phyloP scores from a whole-genome alignment of 2,329 filamentous ascomycete species.

The Endoconidiophora laricicola region DNA sequence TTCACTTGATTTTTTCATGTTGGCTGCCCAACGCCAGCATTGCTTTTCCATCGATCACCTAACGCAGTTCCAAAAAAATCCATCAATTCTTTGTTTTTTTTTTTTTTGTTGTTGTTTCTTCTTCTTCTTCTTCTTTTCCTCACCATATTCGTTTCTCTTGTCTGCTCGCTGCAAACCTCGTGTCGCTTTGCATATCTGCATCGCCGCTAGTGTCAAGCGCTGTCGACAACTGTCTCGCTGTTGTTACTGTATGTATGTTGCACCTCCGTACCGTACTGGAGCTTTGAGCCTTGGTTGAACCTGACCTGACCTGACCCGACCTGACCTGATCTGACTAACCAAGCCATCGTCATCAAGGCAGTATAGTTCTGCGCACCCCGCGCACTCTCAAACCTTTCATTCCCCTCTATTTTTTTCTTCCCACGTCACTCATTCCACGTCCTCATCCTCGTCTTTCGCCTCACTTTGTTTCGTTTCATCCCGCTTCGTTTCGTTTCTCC shows the following conservation, averaged over 20 bases:
- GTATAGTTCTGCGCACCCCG: too few relatives aligned
- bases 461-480: not conserved
- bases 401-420: not conserved
- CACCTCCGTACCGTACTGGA: too few relatives aligned
- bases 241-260: too few relatives aligned
- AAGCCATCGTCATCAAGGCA: too few relatives aligned
- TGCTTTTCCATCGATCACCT: conserved; percentile 1
- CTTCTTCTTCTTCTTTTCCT: not conserved
- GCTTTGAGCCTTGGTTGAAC: too few relatives aligned
- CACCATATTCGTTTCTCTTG: not conserved
- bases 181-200: too few relatives aligned
- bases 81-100: not conserved
- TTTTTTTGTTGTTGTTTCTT: conserved; percentile 1
- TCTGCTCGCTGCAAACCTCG: too few relatives aligned
- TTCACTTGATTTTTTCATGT: conserved; percentile 1
- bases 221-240: too few relatives aligned
- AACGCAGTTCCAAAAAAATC: not conserved
- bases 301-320: too few relatives aligned
- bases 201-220: too few relatives aligned
- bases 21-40: not conserved
- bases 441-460: not conserved
- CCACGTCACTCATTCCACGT: not conserved
- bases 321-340: too few relatives aligned
- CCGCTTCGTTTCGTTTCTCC: conserved; percentile 1
- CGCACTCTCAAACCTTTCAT: too few relatives aligned